These are phyloP conservation scores for Pinus taeda DNA, from an alignment of 75 land plant genomes.

Conservation along the genomic window DNA sequence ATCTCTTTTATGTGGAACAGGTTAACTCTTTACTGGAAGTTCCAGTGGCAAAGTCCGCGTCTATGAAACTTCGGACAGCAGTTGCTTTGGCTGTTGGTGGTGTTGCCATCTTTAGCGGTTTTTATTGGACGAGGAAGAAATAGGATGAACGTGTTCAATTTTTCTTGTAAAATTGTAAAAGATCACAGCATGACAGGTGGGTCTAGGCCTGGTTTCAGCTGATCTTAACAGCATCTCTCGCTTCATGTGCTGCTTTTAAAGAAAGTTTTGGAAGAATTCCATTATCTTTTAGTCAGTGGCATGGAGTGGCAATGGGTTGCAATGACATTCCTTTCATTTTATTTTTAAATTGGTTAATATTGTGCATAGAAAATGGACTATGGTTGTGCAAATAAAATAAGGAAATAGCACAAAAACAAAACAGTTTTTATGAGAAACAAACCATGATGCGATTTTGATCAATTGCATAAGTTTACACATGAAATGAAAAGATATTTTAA, in stretches of 20 bases:
- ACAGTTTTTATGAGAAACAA: too few relatives aligned
- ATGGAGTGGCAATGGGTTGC: too few relatives aligned
- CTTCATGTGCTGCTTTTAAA: neutral
- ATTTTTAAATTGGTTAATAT: too few relatives aligned
- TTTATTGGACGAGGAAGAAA: conserved; percentile 37
- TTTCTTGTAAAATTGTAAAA: neutral
- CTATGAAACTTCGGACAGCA: conserved; percentile 29
- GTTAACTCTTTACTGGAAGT: conserved; percentile 34
- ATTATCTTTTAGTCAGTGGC: too few relatives aligned
- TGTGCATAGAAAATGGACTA: too few relatives aligned
- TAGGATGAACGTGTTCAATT: conserved; percentile 3
- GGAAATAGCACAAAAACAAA: too few relatives aligned
- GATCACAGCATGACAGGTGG: neutral
- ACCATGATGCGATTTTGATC: too few relatives aligned
- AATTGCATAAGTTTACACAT: too few relatives aligned
- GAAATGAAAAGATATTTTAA: too few relatives aligned
- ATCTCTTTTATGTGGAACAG: conserved; percentile 13
- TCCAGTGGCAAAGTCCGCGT: conserved; percentile 22
- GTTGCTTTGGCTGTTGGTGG: conserved; percentile 47
- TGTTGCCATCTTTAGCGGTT: conserved; percentile 41
- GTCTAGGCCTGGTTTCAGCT: neutral
- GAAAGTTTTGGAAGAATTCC: neutral
- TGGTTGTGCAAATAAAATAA: too few relatives aligned
- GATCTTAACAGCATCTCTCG: neutral
- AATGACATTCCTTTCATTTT: too few relatives aligned